Evolutionary conservation across 2,329 filamentous ascomycete genomes (phyloP), one percentile per base, ranked within the genome.

Genomic region (Cladosporium sp.): DNA sequence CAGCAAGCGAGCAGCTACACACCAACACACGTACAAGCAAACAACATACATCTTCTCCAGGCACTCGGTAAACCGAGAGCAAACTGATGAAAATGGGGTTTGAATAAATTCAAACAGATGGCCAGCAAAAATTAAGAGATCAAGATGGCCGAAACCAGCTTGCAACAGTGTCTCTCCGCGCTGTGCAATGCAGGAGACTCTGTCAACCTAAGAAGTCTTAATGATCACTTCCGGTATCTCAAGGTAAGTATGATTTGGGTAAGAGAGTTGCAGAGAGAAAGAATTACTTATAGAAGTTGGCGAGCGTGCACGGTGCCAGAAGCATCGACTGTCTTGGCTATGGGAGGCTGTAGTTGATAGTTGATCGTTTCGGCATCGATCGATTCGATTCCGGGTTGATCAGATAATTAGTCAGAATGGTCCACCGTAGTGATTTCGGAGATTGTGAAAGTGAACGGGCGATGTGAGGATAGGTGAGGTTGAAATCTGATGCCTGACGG

Each of bases 121-220:
- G 18, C 24, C 52, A 63, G n/a, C 60, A 64, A 64, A 64, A 64
- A 64, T 64, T 64, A 36, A 36, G 34, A 44, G 11, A 21, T 30
- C 14, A 32, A 57, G 51, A 47, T 64, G 51, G 51, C 61, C 61
- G 61, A 64, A 64, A 32, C 51, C 61, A 64, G 24, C 51, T 64
- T 26, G n/a, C 61, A 36, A 32, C 49, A 32, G 44, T 21, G 30
- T 51, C 55, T 59, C 65, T 18, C 68, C 68, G 65, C 68, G 68
- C 62, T 70, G 68, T 70, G 63, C 51, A 69, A 65, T 65, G 47
- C 54, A 64, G 65, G 58, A 57, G 32, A 24, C 59, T 28, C 18
- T n/a, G 65, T 51, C 38, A 52, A 36, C 36, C 47, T 54, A 41
- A 52, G 67, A 21, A 55, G 34, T 55, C 34, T 65, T 65, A 67